Conservation (phyloP, 225 moss, liverwort and hornwort genomes). For the Pseudisothecium myosuroides region DNA sequence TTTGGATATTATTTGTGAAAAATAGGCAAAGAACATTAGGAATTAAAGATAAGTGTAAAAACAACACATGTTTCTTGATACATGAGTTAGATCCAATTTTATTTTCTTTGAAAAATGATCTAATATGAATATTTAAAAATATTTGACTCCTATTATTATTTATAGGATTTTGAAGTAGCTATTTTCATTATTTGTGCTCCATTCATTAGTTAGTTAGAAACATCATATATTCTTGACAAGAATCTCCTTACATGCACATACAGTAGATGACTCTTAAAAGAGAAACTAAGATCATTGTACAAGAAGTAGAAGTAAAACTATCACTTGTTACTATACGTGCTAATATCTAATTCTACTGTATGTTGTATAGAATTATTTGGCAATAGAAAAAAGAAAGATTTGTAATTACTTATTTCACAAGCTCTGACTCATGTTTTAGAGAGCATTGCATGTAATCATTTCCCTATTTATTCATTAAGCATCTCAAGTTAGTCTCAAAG, state of each 20-base stretch:
- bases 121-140: rapidly evolving
- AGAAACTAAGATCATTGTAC: no score
- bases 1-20: background rate
- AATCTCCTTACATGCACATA: background rate
- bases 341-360: background rate
- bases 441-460: rapidly evolving
- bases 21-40: background rate
- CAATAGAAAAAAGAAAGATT: no score
- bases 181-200: background rate
- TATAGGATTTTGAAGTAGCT: background rate
- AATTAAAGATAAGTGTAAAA: background rate
- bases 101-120: background rate
- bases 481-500: background rate
- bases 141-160: background rate
- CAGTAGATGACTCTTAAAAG: background rate
- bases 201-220: background rate
- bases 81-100: background rate
- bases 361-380: background rate
- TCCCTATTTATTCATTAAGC: background rate
- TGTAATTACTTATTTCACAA: background rate
- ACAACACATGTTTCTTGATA: no score
- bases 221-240: background rate
- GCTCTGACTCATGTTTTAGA: rapidly evolving
- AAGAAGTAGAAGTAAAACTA: background rate
- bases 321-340: background rate